Evolutionary conservation across 2,329 filamentous ascomycete species (phyloP).

Genomic region (Aaosphaeria arxii): DNA sequence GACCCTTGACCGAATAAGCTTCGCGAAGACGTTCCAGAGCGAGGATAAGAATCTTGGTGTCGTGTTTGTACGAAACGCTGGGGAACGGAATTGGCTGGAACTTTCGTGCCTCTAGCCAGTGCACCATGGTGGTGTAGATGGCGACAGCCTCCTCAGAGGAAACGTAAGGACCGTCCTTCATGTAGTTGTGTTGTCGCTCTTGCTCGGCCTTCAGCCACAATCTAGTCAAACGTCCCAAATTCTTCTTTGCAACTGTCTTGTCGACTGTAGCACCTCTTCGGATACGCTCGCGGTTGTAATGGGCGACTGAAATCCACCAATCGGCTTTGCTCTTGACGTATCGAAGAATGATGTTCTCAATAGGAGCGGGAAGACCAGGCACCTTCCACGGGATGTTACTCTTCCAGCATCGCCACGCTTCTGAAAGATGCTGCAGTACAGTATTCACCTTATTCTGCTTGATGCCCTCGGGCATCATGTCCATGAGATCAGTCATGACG

Average conservation of each 20-base stretch:
- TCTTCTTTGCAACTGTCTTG: conserved; percentile 99
- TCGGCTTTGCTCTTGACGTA: conserved; percentile 99
- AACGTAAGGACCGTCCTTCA: conserved; percentile 98
- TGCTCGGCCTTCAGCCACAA: conserved; percentile 98
- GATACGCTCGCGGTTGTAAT: conserved; percentile 98
- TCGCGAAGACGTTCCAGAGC: conserved; percentile 90
- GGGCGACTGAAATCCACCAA: conserved; percentile 99
- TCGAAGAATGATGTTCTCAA: conserved; percentile 96
- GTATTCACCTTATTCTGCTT: conserved; percentile 99
- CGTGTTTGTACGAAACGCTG: conserved; percentile 98
- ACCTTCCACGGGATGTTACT: conserved; percentile 99
- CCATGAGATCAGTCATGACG: conserved; percentile 98
- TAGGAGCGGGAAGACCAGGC: conserved; percentile 89
- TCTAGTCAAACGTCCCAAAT: conserved; percentile 87
- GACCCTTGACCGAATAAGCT: conserved; percentile 95
- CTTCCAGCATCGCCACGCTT: conserved; percentile 99
- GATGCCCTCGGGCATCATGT: conserved; percentile 99
- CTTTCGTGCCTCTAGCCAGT: conserved; percentile 97
- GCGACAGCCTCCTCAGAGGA: conserved; percentile 98
- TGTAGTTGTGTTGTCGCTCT: conserved; percentile 97
- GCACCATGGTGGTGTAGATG: conserved; percentile 97
- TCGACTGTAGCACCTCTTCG: conserved; percentile 94
- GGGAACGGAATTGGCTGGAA: conserved; percentile 99
- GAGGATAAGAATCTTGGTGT: conserved; percentile 97
- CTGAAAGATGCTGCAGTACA: conserved; percentile 92